Percentiles rank a stretch among this genome's conserved stretches.
phyloP scores from a whole-genome alignment of 179 eudicot species.

The Gypsophila paniculata region DNA sequence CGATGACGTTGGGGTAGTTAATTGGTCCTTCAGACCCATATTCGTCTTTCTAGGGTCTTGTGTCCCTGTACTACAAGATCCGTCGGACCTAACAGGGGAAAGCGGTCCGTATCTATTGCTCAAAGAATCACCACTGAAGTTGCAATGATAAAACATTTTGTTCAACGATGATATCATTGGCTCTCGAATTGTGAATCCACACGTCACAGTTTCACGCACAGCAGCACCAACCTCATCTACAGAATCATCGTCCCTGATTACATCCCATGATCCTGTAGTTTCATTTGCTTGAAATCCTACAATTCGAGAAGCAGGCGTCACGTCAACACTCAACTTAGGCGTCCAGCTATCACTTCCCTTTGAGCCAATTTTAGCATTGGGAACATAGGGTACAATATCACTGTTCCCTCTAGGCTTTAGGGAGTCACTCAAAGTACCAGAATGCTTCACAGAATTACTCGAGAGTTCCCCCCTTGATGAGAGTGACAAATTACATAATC shows the following conservation, averaged over 20 bases:
- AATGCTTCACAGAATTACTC: slow-evolving; percentile 25
- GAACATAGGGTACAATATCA: slow-evolving; percentile 35
- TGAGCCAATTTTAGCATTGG: slow-evolving; percentile 24
- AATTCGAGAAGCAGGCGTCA: slow-evolving; percentile 53
- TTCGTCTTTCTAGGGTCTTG: slow-evolving; percentile 43
- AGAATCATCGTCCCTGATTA: slow-evolving; percentile 16
- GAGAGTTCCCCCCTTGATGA: slow-evolving; percentile 36
- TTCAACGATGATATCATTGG: slow-evolving; percentile 58
- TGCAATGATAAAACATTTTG: slow-evolving; percentile 30
- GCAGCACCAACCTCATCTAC: slow-evolving; percentile 14
- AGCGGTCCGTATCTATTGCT: slow-evolving; percentile 27
- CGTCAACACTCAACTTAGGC: slow-evolving; percentile 29
- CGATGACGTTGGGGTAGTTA: slow-evolving; percentile 30
- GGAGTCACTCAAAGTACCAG: slow-evolving; percentile 25
- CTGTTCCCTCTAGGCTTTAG: slow-evolving; percentile 25
- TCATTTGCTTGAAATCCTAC: slow-evolving; percentile 54
- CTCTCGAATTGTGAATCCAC: slow-evolving; percentile 39
- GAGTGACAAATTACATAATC: slow-evolving; percentile 28
- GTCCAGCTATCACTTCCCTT: slow-evolving; percentile 29
- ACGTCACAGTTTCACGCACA: slow-evolving; percentile 26
- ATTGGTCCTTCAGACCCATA: slow-evolving; percentile 28
- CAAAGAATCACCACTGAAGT: slow-evolving; percentile 43
- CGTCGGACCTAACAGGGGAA: slow-evolving; percentile 21
- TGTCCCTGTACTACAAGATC: slow-evolving; percentile 22
- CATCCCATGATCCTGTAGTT: slow-evolving; percentile 23